Evolutionary conservation across 2,329 filamentous ascomycete genomes (phyloP).

Genomic region (Aspergillus floridensis): DNA sequence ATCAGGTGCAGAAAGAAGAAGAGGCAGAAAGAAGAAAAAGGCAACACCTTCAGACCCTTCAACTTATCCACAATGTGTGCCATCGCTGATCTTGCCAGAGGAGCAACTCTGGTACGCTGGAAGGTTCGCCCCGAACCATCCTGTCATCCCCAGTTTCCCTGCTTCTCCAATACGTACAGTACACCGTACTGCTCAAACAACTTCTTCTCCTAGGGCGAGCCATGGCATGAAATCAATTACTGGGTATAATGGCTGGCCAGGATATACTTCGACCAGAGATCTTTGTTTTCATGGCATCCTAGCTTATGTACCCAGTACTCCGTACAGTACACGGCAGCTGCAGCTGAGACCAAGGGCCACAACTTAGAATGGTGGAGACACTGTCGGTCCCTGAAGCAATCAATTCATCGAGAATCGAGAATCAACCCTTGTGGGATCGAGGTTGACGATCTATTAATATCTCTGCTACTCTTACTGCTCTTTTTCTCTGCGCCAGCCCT

Average conservation of each 20-base stretch:
- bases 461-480: neutral
- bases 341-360: slow-evolving; percentile 16
- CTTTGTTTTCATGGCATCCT: slow-evolving; percentile 2
- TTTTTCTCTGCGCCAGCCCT: neutral
- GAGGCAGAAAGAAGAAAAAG: too few relatives aligned
- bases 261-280: slow-evolving; percentile 1
- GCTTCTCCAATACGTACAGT: neutral
- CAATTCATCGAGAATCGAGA: neutral
- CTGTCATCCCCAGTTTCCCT: slow-evolving; percentile 3
- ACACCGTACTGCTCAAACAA: neutral
- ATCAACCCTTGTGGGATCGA: neutral
- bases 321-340: slow-evolving; percentile 12
- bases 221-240: neutral
- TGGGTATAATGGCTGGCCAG: slow-evolving; percentile 9
- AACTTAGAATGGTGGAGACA: neutral
- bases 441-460: neutral
- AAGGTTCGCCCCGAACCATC: slow-evolving; percentile 30
- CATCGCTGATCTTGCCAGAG: too few relatives aligned
- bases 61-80: too few relatives aligned
- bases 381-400: neutral
- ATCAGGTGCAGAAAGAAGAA: too few relatives aligned
- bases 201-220: neutral
- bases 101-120: slow-evolving; percentile 22
- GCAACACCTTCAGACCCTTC: too few relatives aligned
- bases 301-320: slow-evolving; percentile 5